Conservation (phyloP, 352 stramenopile genomes). For the Phytopythium helicoides region DNA sequence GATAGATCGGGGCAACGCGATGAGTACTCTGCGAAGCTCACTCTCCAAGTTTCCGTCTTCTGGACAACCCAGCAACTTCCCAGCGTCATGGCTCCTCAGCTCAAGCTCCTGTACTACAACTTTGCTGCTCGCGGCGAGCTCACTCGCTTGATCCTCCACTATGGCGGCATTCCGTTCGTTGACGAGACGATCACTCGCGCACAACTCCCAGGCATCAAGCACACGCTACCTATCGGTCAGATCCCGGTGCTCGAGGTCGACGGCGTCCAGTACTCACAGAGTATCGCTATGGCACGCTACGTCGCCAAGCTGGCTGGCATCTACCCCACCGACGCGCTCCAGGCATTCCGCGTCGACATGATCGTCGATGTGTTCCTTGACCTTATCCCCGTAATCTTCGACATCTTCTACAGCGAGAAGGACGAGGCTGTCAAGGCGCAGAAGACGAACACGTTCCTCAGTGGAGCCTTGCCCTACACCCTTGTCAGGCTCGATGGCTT, state of each 20-base stretch:
- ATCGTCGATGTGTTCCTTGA: slow-evolving; percentile 18
- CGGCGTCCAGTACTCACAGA: slow-evolving; percentile 36
- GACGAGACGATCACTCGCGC: slow-evolving; percentile 2
- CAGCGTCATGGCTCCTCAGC: not conserved
- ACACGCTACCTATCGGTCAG: slow-evolving; percentile 34
- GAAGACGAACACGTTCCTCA: slow-evolving; percentile 38
- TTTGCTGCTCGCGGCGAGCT: slow-evolving; percentile 20
- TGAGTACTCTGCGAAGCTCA: no score
- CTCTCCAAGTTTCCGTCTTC: no score
- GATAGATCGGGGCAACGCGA: no score
- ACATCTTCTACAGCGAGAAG: slow-evolving; percentile 9
- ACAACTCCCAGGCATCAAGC: slow-evolving; percentile 15
- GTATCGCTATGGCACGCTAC: slow-evolving; percentile 36
- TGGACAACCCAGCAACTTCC: no score
- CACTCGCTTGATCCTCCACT: slow-evolving; percentile 12
- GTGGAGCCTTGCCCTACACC: slow-evolving; percentile 29
- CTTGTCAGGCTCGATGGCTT: slow-evolving; percentile 38
- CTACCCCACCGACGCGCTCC: slow-evolving; percentile 23
- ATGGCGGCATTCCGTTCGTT: slow-evolving; percentile 15
- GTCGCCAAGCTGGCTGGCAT: slow-evolving; percentile 29
- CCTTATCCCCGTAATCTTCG: slow-evolving; percentile 27
- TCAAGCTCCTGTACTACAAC: slow-evolving; percentile 24
- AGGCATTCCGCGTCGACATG: slow-evolving; percentile 11
- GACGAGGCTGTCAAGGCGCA: slow-evolving; percentile 41
- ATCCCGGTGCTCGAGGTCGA: slow-evolving; percentile 52